Percentiles rank a stretch among this genome's conserved stretches.
Evolutionary conservation across 805 yeast genomes (phyloP).

Genomic region (Allodekkera sacchari): DNA sequence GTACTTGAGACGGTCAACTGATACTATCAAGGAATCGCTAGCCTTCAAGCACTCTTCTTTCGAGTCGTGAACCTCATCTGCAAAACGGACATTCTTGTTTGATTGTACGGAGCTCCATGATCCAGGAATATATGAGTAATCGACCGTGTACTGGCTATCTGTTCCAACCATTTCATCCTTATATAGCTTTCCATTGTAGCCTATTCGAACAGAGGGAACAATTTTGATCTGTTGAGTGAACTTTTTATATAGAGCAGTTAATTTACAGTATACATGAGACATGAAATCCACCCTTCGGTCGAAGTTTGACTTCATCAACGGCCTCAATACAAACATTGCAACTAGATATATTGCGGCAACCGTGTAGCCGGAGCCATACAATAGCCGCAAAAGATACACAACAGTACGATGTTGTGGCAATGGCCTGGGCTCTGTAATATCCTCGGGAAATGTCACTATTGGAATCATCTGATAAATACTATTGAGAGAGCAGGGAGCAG

Average conservation of each 20-base stretch:
- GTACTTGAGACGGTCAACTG: too few relatives aligned
- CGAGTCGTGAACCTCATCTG: slow-evolving; percentile 10
- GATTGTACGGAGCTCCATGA: slow-evolving; percentile 3
- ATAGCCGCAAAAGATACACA: slow-evolving; percentile 20
- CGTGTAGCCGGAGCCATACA: slow-evolving; percentile 28
- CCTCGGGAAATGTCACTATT: slow-evolving; percentile 27
- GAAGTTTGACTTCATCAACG: slow-evolving; percentile 30
- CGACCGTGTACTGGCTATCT: slow-evolving; percentile 12
- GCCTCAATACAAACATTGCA: slow-evolving; percentile 30
- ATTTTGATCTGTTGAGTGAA: slow-evolving; percentile 20
- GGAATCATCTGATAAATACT: slow-evolving; percentile 15
- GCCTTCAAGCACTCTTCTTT: slow-evolving; percentile 8
- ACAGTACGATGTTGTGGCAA: slow-evolving; percentile 14
- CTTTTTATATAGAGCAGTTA: slow-evolving; percentile 21
- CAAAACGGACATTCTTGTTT: slow-evolving; percentile 19
- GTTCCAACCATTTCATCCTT: slow-evolving; percentile 27
- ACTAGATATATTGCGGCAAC: slow-evolving; percentile 23
- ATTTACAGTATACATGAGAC: slow-evolving; percentile 18
- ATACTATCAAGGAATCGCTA: too few relatives aligned
- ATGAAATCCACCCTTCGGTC: slow-evolving; percentile 30
- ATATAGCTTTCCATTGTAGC: slow-evolving; percentile 29
- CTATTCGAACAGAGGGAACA: slow-evolving; percentile 35
- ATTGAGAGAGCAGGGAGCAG: too few relatives aligned
- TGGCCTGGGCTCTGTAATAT: slow-evolving; percentile 7
- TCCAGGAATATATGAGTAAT: slow-evolving; percentile 2